phyloP scores from a whole-genome alignment of 139 green algal genomes.

The Tetraselmis chui region DNA sequence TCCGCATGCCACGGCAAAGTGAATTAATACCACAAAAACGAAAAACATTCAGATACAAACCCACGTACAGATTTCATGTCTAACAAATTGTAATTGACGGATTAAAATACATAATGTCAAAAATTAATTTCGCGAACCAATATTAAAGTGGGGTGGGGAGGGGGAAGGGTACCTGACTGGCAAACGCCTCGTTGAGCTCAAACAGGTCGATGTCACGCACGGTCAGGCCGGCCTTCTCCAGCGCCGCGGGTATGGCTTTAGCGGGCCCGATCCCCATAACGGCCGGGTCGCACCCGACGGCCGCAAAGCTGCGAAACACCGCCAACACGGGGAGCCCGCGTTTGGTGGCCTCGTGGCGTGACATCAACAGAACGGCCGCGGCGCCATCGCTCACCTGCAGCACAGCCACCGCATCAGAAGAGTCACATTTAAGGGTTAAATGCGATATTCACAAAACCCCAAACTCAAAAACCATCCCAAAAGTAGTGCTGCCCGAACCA shows the following conservation, averaged over 20 bases:
- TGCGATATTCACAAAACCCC: not conserved
- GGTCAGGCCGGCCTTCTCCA: slow-evolving; percentile 64
- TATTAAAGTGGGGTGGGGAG: not conserved
- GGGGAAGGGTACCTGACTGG: slow-evolving; percentile 48
- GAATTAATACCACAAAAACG: too few relatives aligned
- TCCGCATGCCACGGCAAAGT: too few relatives aligned
- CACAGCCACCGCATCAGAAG: not conserved
- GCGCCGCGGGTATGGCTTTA: slow-evolving; percentile 87
- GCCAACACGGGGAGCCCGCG: slow-evolving; percentile 83
- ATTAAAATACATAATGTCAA: too few relatives aligned
- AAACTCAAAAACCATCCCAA: slow-evolving; percentile 8
- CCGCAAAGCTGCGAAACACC: slow-evolving; percentile 84
- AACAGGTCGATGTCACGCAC: slow-evolving; percentile 95
- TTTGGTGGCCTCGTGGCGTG: slow-evolving; percentile 68
- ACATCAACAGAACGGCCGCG: slow-evolving; percentile 88
- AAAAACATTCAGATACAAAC: too few relatives aligned
- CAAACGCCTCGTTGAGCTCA: slow-evolving; percentile 98
- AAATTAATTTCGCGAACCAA: too few relatives aligned
- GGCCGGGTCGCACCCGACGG: slow-evolving; percentile 87
- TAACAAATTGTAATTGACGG: too few relatives aligned
- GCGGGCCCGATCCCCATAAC: slow-evolving; percentile 97
- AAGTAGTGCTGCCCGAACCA: not conserved
- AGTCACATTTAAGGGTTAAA: not conserved
- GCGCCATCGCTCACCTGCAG: slow-evolving; percentile 89
- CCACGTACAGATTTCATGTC: too few relatives aligned